Base-by-base conservation (phyloP, 371 early-diverging fungal genomes). In the Mortierella sp. region DNA sequence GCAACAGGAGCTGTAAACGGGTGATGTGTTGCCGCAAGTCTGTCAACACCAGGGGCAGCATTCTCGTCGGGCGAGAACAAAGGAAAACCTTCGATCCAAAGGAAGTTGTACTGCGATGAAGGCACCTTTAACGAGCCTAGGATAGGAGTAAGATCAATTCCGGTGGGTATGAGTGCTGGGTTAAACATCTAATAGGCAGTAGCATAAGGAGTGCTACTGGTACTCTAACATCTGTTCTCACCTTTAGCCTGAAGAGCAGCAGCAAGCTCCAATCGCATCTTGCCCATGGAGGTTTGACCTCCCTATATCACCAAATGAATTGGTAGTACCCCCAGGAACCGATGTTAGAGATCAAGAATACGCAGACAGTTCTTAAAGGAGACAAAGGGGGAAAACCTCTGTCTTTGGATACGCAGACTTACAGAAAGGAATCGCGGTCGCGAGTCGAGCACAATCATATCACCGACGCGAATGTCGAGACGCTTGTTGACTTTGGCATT, bases 51-150 rank as follows among this genome's bases (percentile, higher is more conserved):
- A 0, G 37, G n/a, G 37, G 66, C 37, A 2, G 46, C 23, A 16
- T 84, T 80, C 29, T 85, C 89, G 29, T 88, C 87, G 0, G 91
- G 91, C 5, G 94, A 91, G 61, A 97, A 95, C 29, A 97, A 81
- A 0, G 97, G 97, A 72, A 97, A 97, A 18, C 92, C 91, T 64
- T 94, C 93, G 4, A 97, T 84, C 97, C 97, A 97, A 28, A 94
- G 69, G 67, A 96, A 96, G 53, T 92, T 86, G 81, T 84, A 87
- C 19, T 76, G 75, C 48, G 84, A 74, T 6, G 82, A 67, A 19
- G 84, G 81, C n/a, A 91, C 79, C 5, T 72, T 60, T 45, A 90
- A 51, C 37, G 85, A 59, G 0, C 84, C 86, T 85, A 68, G 25
- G 25, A 19, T 51, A 46, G 7, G 25, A 55, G 21, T 7, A 21